Evolutionary conservation across 2,329 filamentous ascomycete genomes (phyloP).

Genomic region (Trichoderma aggressivum): DNA sequence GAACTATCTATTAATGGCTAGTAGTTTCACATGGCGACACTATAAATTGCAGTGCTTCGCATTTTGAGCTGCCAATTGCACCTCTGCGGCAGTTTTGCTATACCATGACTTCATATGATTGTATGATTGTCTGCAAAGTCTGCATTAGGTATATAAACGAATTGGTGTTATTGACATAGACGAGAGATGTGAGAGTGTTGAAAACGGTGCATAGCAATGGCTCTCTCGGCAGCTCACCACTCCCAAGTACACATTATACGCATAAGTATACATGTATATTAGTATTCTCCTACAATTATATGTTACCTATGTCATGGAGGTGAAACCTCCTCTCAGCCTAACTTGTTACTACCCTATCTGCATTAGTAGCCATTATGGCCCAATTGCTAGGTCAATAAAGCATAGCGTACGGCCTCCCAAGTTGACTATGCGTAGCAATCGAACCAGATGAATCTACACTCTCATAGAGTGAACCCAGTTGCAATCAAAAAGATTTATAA

Average conservation of each 20-base stretch:
- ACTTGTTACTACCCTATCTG: too few species aligned
- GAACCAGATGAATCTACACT: neutral
- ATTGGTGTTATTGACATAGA: neutral
- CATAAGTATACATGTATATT: neutral
- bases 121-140: neutral
- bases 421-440: neutral
- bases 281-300: neutral
- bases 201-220: neutral
- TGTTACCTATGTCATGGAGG: neutral
- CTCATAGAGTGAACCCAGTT: neutral
- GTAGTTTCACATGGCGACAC: neutral
- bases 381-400: too few species aligned
- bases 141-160: neutral
- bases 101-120: neutral
- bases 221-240: neutral
- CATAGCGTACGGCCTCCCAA: neutral
- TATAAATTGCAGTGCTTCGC: neutral
- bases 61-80: neutral
- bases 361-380: too few species aligned
- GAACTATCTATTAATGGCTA: neutral
- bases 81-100: neutral
- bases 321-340: too few species aligned
- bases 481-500: neutral
- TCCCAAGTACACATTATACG: neutral
- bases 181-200: neutral